phyloP scores from a whole-genome alignment of 2,329 filamentous ascomycete species.

The Chalaropsis ovoidea region DNA sequence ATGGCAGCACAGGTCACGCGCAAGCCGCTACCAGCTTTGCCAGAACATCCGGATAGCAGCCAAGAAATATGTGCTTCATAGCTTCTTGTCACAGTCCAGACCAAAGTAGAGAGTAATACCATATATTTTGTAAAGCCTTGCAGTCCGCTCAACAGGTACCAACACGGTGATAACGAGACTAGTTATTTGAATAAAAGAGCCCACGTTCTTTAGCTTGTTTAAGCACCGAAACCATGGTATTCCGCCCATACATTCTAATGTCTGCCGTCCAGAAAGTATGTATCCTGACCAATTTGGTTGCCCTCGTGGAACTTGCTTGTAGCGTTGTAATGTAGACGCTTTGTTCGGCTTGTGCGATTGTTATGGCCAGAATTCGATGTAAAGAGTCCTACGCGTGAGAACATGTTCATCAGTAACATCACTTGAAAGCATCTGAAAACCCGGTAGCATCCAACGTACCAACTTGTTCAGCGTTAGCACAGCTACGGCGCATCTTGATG shows the following conservation, averaged over 20 bases:
- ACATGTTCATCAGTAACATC: not conserved
- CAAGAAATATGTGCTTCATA: not conserved
- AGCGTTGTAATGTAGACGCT: not conserved
- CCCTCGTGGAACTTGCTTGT: not conserved
- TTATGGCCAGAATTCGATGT: slow-evolving; percentile 43
- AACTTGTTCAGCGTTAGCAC: slow-evolving; percentile 75
- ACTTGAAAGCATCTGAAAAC: not conserved
- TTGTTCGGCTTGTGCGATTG: not conserved
- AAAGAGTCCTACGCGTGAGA: slow-evolving; percentile 54
- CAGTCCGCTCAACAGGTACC: not conserved
- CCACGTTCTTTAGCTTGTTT: no score
- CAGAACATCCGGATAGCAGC: slow-evolving; percentile 31
- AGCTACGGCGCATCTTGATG: slow-evolving; percentile 77
- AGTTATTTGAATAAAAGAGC: not conserved
- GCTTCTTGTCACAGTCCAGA: no score
- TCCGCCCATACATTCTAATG: not conserved
- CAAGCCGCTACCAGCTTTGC: slow-evolving; percentile 39
- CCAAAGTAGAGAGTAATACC: not conserved
- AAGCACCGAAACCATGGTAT: not conserved
- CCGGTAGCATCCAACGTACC: slow-evolving; percentile 43
- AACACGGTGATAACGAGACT: not conserved
- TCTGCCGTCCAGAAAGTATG: not conserved
- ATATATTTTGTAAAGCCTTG: not conserved
- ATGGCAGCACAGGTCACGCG: slow-evolving; percentile 28
- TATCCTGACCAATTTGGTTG: not conserved